Evolutionary conservation across 495 filamentous ascomycete genomes (phyloP), one percentile per base, ranked within the genome.

Genomic region (Annulohypoxylon maeteangense): DNA sequence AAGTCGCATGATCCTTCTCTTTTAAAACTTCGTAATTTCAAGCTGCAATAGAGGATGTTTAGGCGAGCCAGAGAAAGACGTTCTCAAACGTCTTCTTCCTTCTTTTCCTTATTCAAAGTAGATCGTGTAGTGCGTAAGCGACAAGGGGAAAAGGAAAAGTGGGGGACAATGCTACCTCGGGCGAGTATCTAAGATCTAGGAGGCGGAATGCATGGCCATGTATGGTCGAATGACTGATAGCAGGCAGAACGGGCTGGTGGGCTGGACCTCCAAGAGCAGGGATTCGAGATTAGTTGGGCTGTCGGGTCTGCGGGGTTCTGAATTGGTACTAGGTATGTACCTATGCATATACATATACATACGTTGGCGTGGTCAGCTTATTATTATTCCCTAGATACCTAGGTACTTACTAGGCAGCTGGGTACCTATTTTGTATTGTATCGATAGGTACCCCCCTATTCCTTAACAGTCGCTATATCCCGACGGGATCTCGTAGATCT

Each of bases 191-290:
- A 12, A 63, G 32, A 58, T 31, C 29, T 62, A 18, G 36, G 47
- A 0, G 57, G 36, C 11, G 11, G 22, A 29, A 12, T 23, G 4
- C 20, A 40, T 40, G 27, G 27, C 3, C 1, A 40, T 22, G 44
- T 4, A 44, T 34, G 29, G 42, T 48, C 57, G 51, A 50, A 47
- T 68, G 65, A 56, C 40, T 62, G 23, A 54, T 57, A 11, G 22
- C 42, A 50, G 18, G 31, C 27, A 56, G 50, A 51, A 29, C 27
- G 27, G 27, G 27, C 27, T 29, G 27, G 6, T 29, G 27, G 55
- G 42, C 42, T 50, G 47, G 38, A 18, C 22, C 29, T 38, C 22
- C 12, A 51, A 36, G 34, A 56, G 51, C 53, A 64, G 18, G 40
- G 51, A 38, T 54, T 16, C 4, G 62, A 57, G 40, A 32, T 51